These are phyloP conservation scores for Mortierella antarctica DNA, from an alignment of 192 early-diverging fungal species.

Conservation along the genomic window DNA sequence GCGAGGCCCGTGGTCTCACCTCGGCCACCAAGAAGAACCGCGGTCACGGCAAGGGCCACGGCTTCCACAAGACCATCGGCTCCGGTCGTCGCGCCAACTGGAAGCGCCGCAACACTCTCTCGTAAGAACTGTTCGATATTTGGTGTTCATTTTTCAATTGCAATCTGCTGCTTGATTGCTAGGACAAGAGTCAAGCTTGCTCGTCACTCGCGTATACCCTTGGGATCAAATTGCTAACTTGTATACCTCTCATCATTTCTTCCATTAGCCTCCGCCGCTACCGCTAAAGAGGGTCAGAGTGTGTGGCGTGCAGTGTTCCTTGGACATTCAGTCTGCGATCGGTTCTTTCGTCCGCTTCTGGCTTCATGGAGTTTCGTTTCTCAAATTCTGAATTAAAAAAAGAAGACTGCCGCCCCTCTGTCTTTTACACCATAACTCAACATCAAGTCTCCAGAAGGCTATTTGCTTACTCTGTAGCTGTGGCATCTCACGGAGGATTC, in stretches of 20 bases:
- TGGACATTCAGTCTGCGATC: slow-evolving; percentile 3
- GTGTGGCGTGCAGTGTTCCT: slow-evolving; percentile 1
- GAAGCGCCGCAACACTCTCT: slow-evolving; percentile 96
- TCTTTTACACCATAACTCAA: too few species aligned
- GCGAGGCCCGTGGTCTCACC: slow-evolving; percentile 98
- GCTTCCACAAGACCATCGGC: slow-evolving; percentile 96
- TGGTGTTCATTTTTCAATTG: not conserved
- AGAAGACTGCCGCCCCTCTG: too few species aligned
- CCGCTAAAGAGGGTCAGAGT: slow-evolving; percentile 21
- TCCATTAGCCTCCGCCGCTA: slow-evolving; percentile 26
- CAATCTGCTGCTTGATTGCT: not conserved
- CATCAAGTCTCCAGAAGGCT: too few species aligned
- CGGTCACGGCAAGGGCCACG: slow-evolving; percentile 96
- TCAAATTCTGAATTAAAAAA: slow-evolving; percentile 9
- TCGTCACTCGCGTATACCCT: not conserved
- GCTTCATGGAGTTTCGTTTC: not conserved
- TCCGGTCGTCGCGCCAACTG: slow-evolving; percentile 94
- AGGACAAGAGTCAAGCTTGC: not conserved
- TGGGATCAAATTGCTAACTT: not conserved
- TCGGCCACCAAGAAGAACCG: slow-evolving; percentile 97
- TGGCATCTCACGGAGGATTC: too few species aligned
- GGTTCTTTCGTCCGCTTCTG: not conserved
- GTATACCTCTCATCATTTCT: not conserved
- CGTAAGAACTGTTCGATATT: slow-evolving; percentile 17
- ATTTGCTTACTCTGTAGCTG: too few species aligned